phyloP scores from a whole-genome alignment of 2,329 filamentous ascomycete species.

The Sphaerulina vaccinii region DNA sequence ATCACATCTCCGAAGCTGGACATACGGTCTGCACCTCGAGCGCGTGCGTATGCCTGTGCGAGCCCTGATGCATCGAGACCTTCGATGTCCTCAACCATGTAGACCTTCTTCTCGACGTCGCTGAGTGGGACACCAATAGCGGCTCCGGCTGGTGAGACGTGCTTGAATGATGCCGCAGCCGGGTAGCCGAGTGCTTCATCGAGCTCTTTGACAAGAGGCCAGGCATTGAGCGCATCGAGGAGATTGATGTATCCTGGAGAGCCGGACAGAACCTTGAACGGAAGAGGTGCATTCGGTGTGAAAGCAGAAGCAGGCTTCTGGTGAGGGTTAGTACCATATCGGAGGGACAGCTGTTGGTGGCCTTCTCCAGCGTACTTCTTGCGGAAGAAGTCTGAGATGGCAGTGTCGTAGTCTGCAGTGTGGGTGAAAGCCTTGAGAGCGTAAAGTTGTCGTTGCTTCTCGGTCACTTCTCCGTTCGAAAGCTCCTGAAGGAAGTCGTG shows the following conservation, averaged over 20 bases:
- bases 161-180: conserved; percentile 97
- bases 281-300: conserved; percentile 68
- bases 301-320: conserved; percentile 94
- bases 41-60: conserved; percentile 93
- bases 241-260: conserved; percentile 97
- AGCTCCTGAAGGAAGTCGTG: conserved; percentile 90
- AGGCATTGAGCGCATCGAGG: conserved; percentile 92
- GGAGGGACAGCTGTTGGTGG: conserved; percentile 76
- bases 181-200: conserved; percentile 83
- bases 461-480: conserved; percentile 78
- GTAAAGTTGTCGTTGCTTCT: conserved; percentile 81
- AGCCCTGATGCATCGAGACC: conserved; percentile 82
- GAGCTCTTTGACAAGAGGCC: conserved; percentile 95
- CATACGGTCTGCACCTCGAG: conserved; percentile 95
- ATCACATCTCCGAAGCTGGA: conserved; percentile 97
- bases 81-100: conserved; percentile 94
- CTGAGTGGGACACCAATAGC: conserved; percentile 87
- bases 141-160: conserved; percentile 93
- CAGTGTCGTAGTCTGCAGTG: conserved; percentile 92
- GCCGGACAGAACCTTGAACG: conserved; percentile 91
- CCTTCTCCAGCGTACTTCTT: conserved; percentile 91
- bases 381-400: conserved; percentile 96
- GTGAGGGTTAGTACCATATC: conserved; percentile 96
- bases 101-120: conserved; percentile 89
- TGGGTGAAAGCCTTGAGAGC: conserved; percentile 98